Base-by-base conservation (phyloP, 352 stramenopile genomes). In the Phytophthora cajani region DNA sequence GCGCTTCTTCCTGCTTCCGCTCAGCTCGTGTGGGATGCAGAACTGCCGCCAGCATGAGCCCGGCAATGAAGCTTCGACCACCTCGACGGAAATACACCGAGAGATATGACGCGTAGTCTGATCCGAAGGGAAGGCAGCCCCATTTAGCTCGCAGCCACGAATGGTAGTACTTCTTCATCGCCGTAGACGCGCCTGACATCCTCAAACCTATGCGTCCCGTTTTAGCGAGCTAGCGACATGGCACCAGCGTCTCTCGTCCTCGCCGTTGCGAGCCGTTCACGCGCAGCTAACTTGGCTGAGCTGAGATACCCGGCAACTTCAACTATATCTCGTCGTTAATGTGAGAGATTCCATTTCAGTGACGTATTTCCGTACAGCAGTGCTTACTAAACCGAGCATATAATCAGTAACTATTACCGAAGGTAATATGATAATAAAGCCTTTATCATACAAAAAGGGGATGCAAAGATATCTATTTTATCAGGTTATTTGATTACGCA, bases 81-180 rank as follows among this genome's bases (percentile, higher is more conserved):
- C 17, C 42, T 50, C 32, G 67, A 74, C 71, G 62, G 60, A 74
- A 74, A 78, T 74, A 78, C 70, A 42, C 30, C 52, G 5, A 14
- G 53, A 53, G 21, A 51, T 19, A 57, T 60, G 57, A 51, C 23
- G 57, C 50, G 14, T 46, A n/a, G 64, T 63, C 30, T 57, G 57
- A 56, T 51, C 56, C 38, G 16, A 21, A 6, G 27, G 23, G 27
- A 30, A 65, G 23, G 49, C 46, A 54, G 38, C 57, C 57, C 52
- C 58, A 64, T 74, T 77, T 77, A 77, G 70, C 40, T 55, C 21
- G 32, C 47, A 40, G 30, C 38, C 38, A 46, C n/a, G 1, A 30
- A 30, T 30, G 14, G 16, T 17, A 46, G 10, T n/a, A 46, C 38
- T 46, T 36, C 32, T 36, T 38, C 32, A 38, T 38, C 32, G 32